Percentiles rank a stretch among this genome's conserved stretches.
These are phyloP conservation scores for Fraxinus platypoda DNA, from an alignment of 305 asterid genomes.

Conservation along the genomic window DNA sequence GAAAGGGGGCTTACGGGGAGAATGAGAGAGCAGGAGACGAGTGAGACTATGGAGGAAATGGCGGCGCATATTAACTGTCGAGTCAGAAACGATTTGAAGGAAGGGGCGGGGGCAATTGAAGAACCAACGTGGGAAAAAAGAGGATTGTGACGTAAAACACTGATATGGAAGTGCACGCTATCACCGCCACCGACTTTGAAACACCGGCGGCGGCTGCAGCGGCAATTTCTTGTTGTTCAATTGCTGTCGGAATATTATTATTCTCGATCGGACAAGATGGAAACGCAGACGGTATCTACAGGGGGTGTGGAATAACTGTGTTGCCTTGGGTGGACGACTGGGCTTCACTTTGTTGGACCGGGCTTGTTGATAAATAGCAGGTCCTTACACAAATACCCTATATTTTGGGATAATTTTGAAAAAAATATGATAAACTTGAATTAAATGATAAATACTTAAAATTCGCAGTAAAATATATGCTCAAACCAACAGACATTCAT, in stretches of 20 bases:
- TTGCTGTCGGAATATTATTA: slow-evolving; percentile 29
- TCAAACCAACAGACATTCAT: too few species aligned
- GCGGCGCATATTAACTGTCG: slow-evolving; percentile 86
- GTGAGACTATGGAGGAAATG: slow-evolving; percentile 60
- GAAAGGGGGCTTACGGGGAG: slow-evolving; percentile 53
- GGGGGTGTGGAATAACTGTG: neutral
- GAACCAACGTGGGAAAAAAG: slow-evolving; percentile 67
- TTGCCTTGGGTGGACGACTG: slow-evolving; percentile 24
- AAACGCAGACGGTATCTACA: neutral
- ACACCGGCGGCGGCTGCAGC: slow-evolving; percentile 25
- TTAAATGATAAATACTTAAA: too few species aligned
- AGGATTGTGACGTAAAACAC: slow-evolving; percentile 74
- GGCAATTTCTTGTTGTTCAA: slow-evolving; percentile 32
- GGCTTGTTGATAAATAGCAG: too few species aligned
- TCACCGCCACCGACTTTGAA: slow-evolving; percentile 50
- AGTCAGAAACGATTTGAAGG: slow-evolving; percentile 56
- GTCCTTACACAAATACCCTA: too few species aligned
- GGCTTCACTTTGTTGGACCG: slow-evolving; percentile 27
- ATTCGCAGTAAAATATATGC: too few species aligned
- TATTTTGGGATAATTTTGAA: too few species aligned
- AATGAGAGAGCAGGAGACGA: slow-evolving; percentile 56
- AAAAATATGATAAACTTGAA: too few species aligned
- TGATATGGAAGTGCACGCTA: slow-evolving; percentile 65
- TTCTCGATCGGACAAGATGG: neutral
- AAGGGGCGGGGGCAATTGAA: slow-evolving; percentile 76